Base-by-base conservation (phyloP, 1,284 basidiomycete genomes). In the Cryptococcus sp. region DNA sequence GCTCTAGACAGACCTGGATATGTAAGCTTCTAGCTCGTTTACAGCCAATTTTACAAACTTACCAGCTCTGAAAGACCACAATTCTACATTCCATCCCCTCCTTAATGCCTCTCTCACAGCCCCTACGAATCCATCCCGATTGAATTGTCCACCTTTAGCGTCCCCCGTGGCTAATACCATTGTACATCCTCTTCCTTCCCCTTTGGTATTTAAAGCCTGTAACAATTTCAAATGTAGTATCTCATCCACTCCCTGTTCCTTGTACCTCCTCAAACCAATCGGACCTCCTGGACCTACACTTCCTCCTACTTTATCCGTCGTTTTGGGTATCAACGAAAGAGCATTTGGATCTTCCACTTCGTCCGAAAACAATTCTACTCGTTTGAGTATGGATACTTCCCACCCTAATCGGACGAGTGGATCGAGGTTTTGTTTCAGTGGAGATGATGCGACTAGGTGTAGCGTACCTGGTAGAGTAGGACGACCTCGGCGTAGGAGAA, bases 161-260 rank as follows among this genome's bases (percentile, higher is more conserved):
- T 94, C 90, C 3, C 90, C 90, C 0, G 91, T 93, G 1, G 89
- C 90, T 37, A 94, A 82, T 41, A 93, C 85, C 63, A 93, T 88
- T 23, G 89, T 90, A 15, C 44, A 33, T 46, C 58, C 51, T n/a
- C 43, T 38, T 35, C 13, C 47, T 5, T 46, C 50, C 10, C 33
- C 46, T 11, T 58, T 57, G 32, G 55, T 37, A 52, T 68, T 70
- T 50, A 94, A 79, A 5, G 86, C 85, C 69, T 91, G 89, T 63
- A 91, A 85, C 32, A 93, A 80, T 70, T 93, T 92, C 53, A 93
- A 80, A 71, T 92, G 90, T 47, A 93, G 75, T 23, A 93, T 80
- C 73, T 93, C 90, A 67, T 91, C 90, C 3, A 92, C 90, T 11
- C 88, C 89, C 76, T 93, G 89, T 67, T 89, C 87, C 58, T 87